Evolutionary conservation across 192 early-diverging fungal species (phyloP).

Genomic region (Coemansia sp.): DNA sequence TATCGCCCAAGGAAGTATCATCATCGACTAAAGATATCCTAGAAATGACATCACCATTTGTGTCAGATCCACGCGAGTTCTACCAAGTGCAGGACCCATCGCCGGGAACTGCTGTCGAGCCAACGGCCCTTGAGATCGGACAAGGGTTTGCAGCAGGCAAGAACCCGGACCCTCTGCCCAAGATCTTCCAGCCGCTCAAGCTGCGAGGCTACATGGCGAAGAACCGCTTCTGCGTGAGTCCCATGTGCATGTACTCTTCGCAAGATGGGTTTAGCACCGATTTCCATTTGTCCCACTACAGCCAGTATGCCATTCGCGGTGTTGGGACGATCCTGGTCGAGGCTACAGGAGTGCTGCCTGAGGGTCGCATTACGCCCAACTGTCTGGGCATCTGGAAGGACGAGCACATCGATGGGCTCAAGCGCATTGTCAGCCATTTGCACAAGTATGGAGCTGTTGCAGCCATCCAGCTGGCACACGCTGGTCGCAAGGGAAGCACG

Average conservation of each 20-base stretch:
- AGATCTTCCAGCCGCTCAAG: constrained; percentile 68
- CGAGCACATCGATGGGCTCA: constrained; percentile 63
- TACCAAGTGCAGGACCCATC: constrained; percentile 22
- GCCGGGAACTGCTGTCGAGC: constrained; percentile 36
- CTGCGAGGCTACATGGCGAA: constrained; percentile 66
- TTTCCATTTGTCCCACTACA: constrained; percentile 63
- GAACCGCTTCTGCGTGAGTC: constrained; percentile 77
- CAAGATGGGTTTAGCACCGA: constrained; percentile 66
- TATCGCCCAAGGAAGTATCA: background rate
- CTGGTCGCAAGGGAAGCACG: constrained; percentile 72
- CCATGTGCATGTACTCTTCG: constrained; percentile 82
- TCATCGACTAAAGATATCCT: background rate
- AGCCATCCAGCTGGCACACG: constrained; percentile 81
- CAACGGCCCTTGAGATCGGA: constrained; percentile 29
- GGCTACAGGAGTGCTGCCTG: constrained; percentile 68
- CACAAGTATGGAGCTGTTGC: constrained; percentile 60
- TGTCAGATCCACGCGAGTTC: constrained; percentile 12
- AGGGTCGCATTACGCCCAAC: constrained; percentile 79
- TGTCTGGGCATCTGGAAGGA: constrained; percentile 83
- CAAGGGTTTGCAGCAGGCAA: constrained; percentile 28
- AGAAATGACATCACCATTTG: constrained; percentile 3
- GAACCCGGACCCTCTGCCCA: constrained; percentile 26
- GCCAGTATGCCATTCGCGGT: constrained; percentile 75
- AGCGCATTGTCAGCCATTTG: constrained; percentile 55
- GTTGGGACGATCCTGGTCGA: constrained; percentile 80